Base-by-base conservation (phyloP, 352 stramenopile species). In the Thalassiosira oceanica region DNA sequence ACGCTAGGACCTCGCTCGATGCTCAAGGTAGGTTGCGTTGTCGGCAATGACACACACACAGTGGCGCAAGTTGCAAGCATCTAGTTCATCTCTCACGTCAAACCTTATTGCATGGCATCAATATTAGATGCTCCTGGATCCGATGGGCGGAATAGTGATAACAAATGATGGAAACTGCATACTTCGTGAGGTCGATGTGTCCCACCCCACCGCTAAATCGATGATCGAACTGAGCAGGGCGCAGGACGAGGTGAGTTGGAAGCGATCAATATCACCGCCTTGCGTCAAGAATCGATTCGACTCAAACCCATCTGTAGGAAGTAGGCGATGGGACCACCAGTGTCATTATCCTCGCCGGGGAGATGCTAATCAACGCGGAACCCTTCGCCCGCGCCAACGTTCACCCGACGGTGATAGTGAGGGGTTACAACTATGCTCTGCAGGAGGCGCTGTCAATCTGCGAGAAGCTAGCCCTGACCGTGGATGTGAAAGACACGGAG, bases 151-250 rank as follows among this genome's bases (percentile, higher is more conserved):
- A 39, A 98, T 99, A 75, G 95, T 99, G 54, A 97, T 99, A 81
- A 99, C 97, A 39, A 99, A 99, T 83, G 97, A 99, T 76, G 97
- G 96, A 41, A 98, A 99, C 83, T 96, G 93, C 56, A 99, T 99
- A 66, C 86, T 99, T 23, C 93, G 96, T 20, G 96, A 99, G 73
- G 91, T 99, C 45, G 95, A 99, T 85, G 96, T 98, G 39, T 96
- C 92, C 11, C 96, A 98, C 84, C 95, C 96, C n/a, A 97, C 97
- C 7, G 96, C 96, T 43, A 99, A 99, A 87, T 98, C 92, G 76
- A 99, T 99, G 96, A 99, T 99, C 83, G 97, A 99, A 87, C 86
- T 99, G 11, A 97, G 88, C 57, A 86, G 96, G 41, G 95, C 96
- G 3, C 97, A 99, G 85, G 96, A 99, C 81, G n/a, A n/a, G n/a